These are phyloP conservation scores for Ophiostoma perfectum DNA, from an alignment of 2,329 filamentous ascomycete genomes.

Conservation along the genomic window DNA sequence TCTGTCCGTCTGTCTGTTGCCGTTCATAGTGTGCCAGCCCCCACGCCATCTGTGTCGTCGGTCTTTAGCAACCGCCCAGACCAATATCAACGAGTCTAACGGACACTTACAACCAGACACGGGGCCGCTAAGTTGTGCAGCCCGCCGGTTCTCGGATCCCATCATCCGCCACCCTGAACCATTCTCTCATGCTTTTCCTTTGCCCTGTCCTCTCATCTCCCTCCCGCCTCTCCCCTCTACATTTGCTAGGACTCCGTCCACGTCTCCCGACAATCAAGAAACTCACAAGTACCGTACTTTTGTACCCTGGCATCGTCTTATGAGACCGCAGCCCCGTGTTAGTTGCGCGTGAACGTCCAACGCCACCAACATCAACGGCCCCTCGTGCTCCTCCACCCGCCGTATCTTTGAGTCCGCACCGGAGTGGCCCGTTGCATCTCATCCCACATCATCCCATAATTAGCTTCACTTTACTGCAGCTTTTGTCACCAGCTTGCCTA, in stretches of 20 bases:
- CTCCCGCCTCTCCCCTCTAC: not conserved
- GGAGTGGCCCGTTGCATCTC: not conserved
- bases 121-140: not conserved
- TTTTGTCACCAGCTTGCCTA: not conserved
- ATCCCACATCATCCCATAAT: not conserved
- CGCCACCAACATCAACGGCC: not conserved
- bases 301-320: not conserved
- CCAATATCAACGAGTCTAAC: not conserved
- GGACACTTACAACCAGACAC: not conserved
- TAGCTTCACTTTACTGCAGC: not conserved
- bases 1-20: not conserved
- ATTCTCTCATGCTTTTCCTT: not conserved
- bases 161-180: not conserved
- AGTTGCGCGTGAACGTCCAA: not conserved
- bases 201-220: not conserved
- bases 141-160: not conserved
- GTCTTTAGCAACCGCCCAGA: not conserved
- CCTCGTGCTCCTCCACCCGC: not conserved
- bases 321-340: not conserved
- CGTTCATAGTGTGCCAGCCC: not conserved
- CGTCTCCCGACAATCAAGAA: not conserved
- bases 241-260: not conserved
- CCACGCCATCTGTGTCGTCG: not conserved
- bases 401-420: not conserved
- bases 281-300: conserved; percentile 5